Percentiles rank a stretch among this genome's conserved stretches.
These are phyloP conservation scores for Monilinia fructicola DNA, from an alignment of 2,329 filamentous ascomycete genomes.

Conservation along the genomic window DNA sequence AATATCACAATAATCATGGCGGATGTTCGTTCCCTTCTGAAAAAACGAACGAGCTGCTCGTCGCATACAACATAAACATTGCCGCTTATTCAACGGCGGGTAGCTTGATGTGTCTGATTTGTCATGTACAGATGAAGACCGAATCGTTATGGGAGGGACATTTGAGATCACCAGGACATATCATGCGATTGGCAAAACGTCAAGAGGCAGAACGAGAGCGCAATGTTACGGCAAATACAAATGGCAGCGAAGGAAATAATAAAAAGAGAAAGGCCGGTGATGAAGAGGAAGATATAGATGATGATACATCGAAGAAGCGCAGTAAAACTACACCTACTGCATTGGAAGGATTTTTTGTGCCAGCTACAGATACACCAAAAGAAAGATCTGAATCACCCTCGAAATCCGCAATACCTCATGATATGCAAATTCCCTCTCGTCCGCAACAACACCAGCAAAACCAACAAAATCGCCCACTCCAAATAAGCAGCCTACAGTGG, in stretches of 20 bases:
- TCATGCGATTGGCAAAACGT: constrained; percentile 42
- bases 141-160: constrained; percentile 69
- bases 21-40: constrained; percentile 76
- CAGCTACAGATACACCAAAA: constrained; percentile 17
- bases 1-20: constrained; percentile 54
- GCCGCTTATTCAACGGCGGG: constrained; percentile 67
- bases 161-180: constrained; percentile 49
- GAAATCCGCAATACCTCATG: constrained; percentile 37
- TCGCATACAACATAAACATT: constrained; percentile 66
- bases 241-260: constrained; percentile 22
- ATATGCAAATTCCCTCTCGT: constrained; percentile 63
- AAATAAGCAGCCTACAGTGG: constrained; percentile 46
- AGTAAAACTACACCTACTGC: constrained; percentile 43
- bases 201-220: constrained; percentile 25
- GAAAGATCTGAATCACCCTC: constrained; percentile 14
- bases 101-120: constrained; percentile 66
- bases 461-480: constrained; percentile 47
- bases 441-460: constrained; percentile 57
- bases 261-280: constrained; percentile 54
- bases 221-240: constrained; percentile 5
- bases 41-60: constrained; percentile 75
- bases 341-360: constrained; percentile 41
- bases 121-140: constrained; percentile 62
- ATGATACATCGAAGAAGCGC: constrained; percentile 47
- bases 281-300: constrained; percentile 40